Evolutionary conservation across 345 rosid genomes (phyloP).

Genomic region (Xanthoceras sorbifolium): DNA sequence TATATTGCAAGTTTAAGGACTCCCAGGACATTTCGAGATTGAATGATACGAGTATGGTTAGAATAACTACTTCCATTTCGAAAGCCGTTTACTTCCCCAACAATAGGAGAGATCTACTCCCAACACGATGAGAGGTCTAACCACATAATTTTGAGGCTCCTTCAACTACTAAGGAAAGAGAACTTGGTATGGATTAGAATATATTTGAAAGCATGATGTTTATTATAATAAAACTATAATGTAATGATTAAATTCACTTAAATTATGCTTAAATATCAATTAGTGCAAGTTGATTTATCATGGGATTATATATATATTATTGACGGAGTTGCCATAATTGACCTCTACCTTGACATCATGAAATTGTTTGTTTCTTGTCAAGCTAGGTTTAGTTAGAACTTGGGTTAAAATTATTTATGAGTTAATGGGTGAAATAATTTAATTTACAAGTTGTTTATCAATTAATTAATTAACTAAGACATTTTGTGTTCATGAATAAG

Average conservation of each 20-base stretch:
- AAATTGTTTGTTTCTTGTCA: neutral
- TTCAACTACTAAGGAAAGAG: no score
- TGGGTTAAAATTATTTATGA: neutral
- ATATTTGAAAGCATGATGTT: neutral
- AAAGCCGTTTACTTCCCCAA: no score
- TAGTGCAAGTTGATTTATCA: neutral
- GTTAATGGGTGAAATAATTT: neutral
- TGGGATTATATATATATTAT: neutral
- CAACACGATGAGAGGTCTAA: no score
- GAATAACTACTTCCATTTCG: no score
- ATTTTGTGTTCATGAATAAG: neutral
- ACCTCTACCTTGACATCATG: constrained; percentile 18
- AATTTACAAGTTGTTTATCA: neutral
- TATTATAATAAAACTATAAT: neutral
- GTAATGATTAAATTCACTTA: neutral
- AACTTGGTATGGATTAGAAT: no score
- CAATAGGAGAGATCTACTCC: no score
- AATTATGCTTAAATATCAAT: neutral
- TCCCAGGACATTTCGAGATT: no score
- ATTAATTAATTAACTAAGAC: neutral
- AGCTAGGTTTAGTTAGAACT: neutral
- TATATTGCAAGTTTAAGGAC: no score
- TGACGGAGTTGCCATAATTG: constrained; percentile 7
- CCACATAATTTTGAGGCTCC: no score
- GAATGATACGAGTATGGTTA: no score